Base-by-base conservation (phyloP, 225 moss, liverwort and hornwort genomes). In the Thuidium tamariscinum region DNA sequence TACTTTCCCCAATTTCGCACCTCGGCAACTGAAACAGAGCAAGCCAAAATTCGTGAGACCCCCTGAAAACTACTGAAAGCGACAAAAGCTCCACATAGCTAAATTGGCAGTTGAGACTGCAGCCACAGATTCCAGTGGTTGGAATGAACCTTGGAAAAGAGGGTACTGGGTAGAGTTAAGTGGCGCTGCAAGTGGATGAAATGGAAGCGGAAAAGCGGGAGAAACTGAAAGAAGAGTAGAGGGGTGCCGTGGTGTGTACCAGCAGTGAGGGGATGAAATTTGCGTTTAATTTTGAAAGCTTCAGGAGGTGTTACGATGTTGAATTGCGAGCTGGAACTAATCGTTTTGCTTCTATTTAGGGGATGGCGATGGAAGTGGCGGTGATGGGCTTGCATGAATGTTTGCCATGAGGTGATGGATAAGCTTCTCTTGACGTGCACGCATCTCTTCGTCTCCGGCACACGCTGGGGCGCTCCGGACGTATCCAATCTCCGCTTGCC, bases 401-500 rank as follows among this genome's bases (percentile, higher is more conserved):
- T 41, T 81, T 63, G 71, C 39, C 51, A 62, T 64, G 57, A 71
- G 66, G 80, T 62, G 77, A 63, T 82, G 90, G 90, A 90, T 90
- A 90, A 90, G 88, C 85, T 32, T 77, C 34, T 10, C 61, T 70
- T 39, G 82, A 59, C 74, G 88, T 85, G 85, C 85, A 88, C 88
- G 88, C 85, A 81, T 81, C 86, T 65, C 67, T 57, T 41, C 89
- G 78, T 82, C 89, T 62, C 86, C 13, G 10, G 83, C 86, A 83
- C 83, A 46, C 86, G 59, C 80, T 49, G 77, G 39, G 4, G 77
- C 77, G 30, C 61, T 82, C 67, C 49, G 9, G 74, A 74, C 64
- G 56, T 66, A 69, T 77, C 68, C 18, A 30, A 78, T 82, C 66
- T 56, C 82, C 48, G 25, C 9, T 74, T 8, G 36, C 29, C 30